Evolutionary conservation across 768 basidiomycete species (phyloP).

Genomic region (Sarcodon sp.): DNA sequence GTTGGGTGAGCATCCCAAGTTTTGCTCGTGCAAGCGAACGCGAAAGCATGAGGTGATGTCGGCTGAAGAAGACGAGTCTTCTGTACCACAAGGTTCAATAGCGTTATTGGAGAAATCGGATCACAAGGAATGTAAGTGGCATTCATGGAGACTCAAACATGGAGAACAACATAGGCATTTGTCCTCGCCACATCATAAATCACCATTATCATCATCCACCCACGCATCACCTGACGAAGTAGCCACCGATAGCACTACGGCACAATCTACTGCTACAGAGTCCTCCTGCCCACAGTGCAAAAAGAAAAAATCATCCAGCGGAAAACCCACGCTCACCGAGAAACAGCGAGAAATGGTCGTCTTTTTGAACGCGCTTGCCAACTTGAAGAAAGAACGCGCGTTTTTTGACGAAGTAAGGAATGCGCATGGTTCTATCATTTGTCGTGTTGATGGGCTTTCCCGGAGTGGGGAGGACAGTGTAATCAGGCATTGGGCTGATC

Average conservation of each 20-base stretch:
- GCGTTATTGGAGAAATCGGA: too few relatives aligned
- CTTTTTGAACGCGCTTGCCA: constrained; percentile 54
- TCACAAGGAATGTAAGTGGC: too few relatives aligned
- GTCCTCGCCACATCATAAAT: too few relatives aligned
- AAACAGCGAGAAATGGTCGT: constrained; percentile 43
- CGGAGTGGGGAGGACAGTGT: constrained; percentile 47
- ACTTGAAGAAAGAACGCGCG: constrained; percentile 55
- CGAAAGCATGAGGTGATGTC: not conserved
- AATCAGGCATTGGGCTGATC: constrained; percentile 58
- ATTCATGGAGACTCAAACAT: too few relatives aligned
- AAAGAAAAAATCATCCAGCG: constrained; percentile 18
- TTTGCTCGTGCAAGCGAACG: not conserved
- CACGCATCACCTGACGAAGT: too few relatives aligned
- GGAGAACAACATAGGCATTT: too few relatives aligned
- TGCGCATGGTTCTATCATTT: constrained; percentile 61
- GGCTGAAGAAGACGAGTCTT: not conserved
- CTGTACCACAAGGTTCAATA: too few relatives aligned
- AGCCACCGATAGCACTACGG: not conserved
- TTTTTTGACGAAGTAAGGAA: constrained; percentile 50
- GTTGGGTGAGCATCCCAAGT: not conserved
- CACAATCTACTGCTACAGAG: not conserved
- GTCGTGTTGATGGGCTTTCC: constrained; percentile 50
- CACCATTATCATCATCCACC: too few relatives aligned
- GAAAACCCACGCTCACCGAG: constrained; percentile 27
- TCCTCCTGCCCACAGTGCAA: constrained; percentile 8